Evolutionary conservation across 2,329 filamentous ascomycete genomes (phyloP), one percentile per base, ranked within the genome.

Genomic region (Venturia nashicola): DNA sequence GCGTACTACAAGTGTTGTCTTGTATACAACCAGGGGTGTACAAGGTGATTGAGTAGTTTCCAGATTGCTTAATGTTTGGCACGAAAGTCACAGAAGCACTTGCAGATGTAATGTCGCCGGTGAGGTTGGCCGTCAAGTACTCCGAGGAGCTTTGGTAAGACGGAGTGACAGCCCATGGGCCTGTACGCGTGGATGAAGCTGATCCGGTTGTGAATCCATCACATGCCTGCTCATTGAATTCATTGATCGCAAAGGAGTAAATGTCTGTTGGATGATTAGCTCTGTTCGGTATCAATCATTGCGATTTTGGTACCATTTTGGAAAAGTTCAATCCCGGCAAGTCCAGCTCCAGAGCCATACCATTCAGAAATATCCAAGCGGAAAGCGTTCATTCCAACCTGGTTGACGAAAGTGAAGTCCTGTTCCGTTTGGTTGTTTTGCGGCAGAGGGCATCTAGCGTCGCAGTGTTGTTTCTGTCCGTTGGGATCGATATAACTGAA

Each of bases 371-470:
- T 87, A 70, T 96, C 89, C 63, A 99, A 82, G 66, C 87, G 85
- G 74, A 99, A 94, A 42, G 81, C 83, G 71, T 88, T 87, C 91
- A 97, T 97, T 62, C 90, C 91, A 67, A 99, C 86, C 72, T 94
- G 75, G 74, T 97, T 96, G 68, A 96, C 89, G 69, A 99, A 96
- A 68, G 85, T 83, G 72, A 97, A 99, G 70, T 99, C 94, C 74
- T 97, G 92, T 69, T 84, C 95, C 6, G 80, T 83, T 20, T 80
- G 76, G 70, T 90, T 85, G 71, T 86, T 80, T 66, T 78, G 69
- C 67, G 89, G 91, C 59, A 99, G 81, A n/a, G 92, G 90, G 70
- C 94, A 99, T 70, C 85, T 82, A 66, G 86, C 87, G 62, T 92
- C 91, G 76, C 94, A 99, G 65, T 83, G 86, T 39, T 79, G 76